These are phyloP conservation scores for Fraxinus sp. DNA, from an alignment of 305 asterid species.

Conservation along the genomic window DNA sequence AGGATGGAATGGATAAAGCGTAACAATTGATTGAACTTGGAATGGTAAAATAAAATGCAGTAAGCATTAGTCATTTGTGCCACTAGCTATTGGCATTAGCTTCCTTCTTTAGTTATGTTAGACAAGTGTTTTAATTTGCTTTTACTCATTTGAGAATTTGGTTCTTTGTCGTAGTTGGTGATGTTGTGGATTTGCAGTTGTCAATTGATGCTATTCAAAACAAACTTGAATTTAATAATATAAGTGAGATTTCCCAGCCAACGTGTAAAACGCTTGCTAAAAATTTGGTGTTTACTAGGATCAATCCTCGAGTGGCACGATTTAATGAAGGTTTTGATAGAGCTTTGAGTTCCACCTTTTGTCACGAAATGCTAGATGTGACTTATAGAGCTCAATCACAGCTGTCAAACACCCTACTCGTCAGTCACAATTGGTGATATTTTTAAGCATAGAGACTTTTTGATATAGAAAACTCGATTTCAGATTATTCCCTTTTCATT, in stretches of 20 bases:
- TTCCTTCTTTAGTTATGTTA: not conserved
- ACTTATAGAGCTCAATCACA: not conserved
- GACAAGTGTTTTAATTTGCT: not conserved
- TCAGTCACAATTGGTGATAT: too few species aligned
- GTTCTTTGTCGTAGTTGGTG: slow-evolving; percentile 37
- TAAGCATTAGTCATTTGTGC: not conserved
- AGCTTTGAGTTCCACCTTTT: not conserved
- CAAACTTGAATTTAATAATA: slow-evolving; percentile 21
- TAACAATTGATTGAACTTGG: too few species aligned
- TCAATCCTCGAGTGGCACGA: not conserved
- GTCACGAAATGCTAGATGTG: not conserved
- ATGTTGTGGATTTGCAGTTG: slow-evolving; percentile 38
- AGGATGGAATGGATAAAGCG: too few species aligned
- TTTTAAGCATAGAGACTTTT: not conserved
- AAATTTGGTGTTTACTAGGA: not conserved
- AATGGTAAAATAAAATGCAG: too few species aligned
- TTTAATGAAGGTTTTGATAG: not conserved
- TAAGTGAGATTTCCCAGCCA: slow-evolving; percentile 5
- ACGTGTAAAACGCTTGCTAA: slow-evolving; percentile 18
- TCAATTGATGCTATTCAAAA: slow-evolving; percentile 40
- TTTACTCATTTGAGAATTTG: not conserved
- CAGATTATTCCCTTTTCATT: not conserved
- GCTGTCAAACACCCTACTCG: not conserved
- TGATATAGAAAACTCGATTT: not conserved
- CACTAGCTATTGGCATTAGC: not conserved